Evolutionary conservation across 2,329 filamentous ascomycete species (phyloP), one percentile per base, ranked within the genome.

Genomic region (Calonectria multiphialidica): DNA sequence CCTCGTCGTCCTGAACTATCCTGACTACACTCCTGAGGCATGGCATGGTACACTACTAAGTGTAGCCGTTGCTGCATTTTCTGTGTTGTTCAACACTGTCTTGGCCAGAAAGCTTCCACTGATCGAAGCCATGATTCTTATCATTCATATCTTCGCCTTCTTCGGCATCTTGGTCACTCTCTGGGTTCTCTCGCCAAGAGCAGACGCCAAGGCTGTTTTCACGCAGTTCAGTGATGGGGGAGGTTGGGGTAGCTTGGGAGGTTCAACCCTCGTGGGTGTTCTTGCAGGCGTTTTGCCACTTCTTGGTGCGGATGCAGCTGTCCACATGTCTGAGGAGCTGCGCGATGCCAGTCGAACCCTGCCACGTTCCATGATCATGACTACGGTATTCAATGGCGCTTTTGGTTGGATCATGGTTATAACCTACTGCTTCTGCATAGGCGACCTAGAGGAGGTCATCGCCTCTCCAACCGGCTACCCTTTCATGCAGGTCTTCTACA

Each of bases 1-100:
- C 0, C 80, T 88, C 1, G 73, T 86, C 3, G 79, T 83, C 16
- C 67, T 87, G 16, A 85, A 78, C 53, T 55, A 76, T 8, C 75
- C 75, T 0, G 42, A 50, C 5, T 78, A 78, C 6, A 49, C 50
- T 1, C 61, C 73, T 1, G 63, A 76, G 21, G 53, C 71, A 10
- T 78, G 76, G 76, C 76, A 78, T 10, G 76, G 76, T 1, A 78
- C 76, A 0, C 68, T 78, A 0, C 70, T 78, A 0, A 68, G 63
- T 0, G 68, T 78, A 0, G 76, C 76, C 0, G 72, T 78, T 0
- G 75, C 76, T 15, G 73, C 59, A 0, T 68, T 78, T 5, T 76
- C 76, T 0, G 76, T 78, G 0, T 13, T 78, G 0, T 78, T 78
- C 49, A 78, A 78, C 16, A 78, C 76, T 0, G 40, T 78, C 1